These are phyloP conservation scores for Sphaerosporella brunnea DNA, from an alignment of 495 filamentous ascomycete species.

Conservation along the genomic window DNA sequence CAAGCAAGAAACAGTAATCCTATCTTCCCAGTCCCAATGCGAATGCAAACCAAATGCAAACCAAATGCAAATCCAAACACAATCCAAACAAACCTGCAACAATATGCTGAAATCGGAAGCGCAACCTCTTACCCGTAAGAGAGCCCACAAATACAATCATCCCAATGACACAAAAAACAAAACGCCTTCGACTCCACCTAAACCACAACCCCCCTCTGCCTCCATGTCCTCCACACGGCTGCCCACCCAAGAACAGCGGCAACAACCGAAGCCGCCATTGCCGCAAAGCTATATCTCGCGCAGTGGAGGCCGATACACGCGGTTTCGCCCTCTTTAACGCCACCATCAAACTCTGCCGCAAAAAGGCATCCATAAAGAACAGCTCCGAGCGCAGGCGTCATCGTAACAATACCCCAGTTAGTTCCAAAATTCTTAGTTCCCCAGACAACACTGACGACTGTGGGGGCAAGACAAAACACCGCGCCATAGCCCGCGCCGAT, in stretches of 20 bases:
- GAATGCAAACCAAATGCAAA: too few relatives aligned
- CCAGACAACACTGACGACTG: slow-evolving; percentile 88
- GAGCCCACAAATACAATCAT: too few relatives aligned
- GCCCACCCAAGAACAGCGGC: slow-evolving; percentile 54
- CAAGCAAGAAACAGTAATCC: too few relatives aligned
- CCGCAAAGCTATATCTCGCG: slow-evolving; percentile 64
- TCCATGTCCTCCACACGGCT: slow-evolving; percentile 81
- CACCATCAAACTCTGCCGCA: slow-evolving; percentile 52
- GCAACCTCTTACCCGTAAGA: too few relatives aligned
- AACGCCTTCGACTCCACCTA: too few relatives aligned
- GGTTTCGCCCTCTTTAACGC: slow-evolving; percentile 27
- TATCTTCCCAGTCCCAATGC: too few relatives aligned
- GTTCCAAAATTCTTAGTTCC: slow-evolving; percentile 96
- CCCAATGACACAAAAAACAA: too few relatives aligned
- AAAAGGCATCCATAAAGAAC: slow-evolving; percentile 77
- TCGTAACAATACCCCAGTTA: slow-evolving; percentile 89
- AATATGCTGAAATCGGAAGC: too few relatives aligned
- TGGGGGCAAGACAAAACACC: slow-evolving; percentile 72
- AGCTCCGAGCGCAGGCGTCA: slow-evolving; percentile 71
- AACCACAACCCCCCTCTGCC: slow-evolving; percentile 57
- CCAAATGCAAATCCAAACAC: too few relatives aligned
- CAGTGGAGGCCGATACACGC: slow-evolving; percentile 50
- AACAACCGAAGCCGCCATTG: slow-evolving; percentile 59
- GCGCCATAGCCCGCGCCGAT: slow-evolving; percentile 86
- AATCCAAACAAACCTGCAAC: too few relatives aligned